phyloP scores from a whole-genome alignment of 2,329 filamentous ascomycete species.

The Fusarium sp. region DNA sequence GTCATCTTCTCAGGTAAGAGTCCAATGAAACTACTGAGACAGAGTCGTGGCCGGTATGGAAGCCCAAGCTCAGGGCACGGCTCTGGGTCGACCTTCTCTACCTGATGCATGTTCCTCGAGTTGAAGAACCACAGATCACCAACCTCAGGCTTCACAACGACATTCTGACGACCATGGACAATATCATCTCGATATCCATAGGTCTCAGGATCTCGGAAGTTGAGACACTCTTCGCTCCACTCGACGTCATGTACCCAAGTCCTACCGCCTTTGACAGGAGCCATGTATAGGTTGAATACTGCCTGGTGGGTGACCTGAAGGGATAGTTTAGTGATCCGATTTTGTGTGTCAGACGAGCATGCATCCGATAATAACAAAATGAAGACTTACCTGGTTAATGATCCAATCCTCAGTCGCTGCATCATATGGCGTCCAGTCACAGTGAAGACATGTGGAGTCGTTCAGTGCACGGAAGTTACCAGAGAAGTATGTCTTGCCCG shows the following conservation, averaged over 20 bases:
- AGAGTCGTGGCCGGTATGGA: neutral
- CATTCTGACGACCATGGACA: neutral
- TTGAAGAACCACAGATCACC: conserved; percentile 10
- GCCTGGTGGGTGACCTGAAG: conserved; percentile 1
- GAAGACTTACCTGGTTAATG: neutral
- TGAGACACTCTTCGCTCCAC: conserved; percentile 5
- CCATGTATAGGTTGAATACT: conserved; percentile 2
- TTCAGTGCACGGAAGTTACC: neutral
- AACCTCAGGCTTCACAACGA: neutral
- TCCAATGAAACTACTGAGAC: conserved; percentile 1
- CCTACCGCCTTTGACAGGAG: neutral
- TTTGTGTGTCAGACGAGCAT: no score
- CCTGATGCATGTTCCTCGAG: conserved; percentile 11
- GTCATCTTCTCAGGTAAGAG: conserved; percentile 1
- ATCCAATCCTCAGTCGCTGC: conserved; percentile 6
- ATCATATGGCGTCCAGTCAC: conserved; percentile 12
- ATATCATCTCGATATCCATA: conserved; percentile 4
- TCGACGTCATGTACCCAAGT: conserved; percentile 11
- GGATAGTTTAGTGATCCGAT: no score
- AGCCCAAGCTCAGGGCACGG: neutral
- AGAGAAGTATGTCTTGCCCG: neutral
- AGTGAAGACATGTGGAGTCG: conserved; percentile 7
- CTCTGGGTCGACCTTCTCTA: conserved; percentile 2
- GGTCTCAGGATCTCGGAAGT: neutral
- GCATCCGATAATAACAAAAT: no score